Evolutionary conservation across 2,329 filamentous ascomycete species (phyloP), one percentile per base, ranked within the genome.

Genomic region (Thelonectria blattea): DNA sequence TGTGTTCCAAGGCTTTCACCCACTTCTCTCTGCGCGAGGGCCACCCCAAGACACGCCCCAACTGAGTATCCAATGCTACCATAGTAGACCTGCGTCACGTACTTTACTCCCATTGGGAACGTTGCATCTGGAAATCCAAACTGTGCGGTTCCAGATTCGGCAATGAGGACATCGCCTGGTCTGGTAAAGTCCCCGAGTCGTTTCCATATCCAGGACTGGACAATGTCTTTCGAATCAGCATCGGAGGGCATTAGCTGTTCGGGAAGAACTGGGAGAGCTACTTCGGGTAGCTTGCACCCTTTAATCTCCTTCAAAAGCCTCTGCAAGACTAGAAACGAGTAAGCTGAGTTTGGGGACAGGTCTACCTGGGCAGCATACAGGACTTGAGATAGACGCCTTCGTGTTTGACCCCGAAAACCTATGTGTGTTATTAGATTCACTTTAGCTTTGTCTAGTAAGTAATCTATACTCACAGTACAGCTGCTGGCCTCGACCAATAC

Each of bases 151-250:
- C 59, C 59, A n/a, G 59, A 61, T 3, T 61, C 59, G 39, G 55
- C 59, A 14, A 61, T 22, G 1, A 61, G 49, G n/a, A 61, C 34
- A 15, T 61, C 59, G 8, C 55, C 59, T 3, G 54, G 37, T 8
- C 41, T 15, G 12, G 59, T 51, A 22, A 58, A 46, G 9, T 41
- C 20, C 4, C 59, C 59, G 2, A 61, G 37, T 1, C 60, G 60
- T 18, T 59, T 58, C 60, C 60, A 62, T 6, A 62, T 62, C 60
- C 60, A 62, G 2, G 60, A 62, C 15, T 62, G 60, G 3, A 59
- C 51, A 43, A 62, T 59, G 0, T 56, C 18, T 6, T 52, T 48
- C 4, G 51, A 59, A 39, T 49, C 37, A 1, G n/a, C 11, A 37
- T 58, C 55, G 6, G 12, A 17, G 27, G 56, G 46, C 2, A 30